Evolutionary conservation across 2,329 filamentous ascomycete species (phyloP).

Genomic region (Emergomyces orientalis): DNA sequence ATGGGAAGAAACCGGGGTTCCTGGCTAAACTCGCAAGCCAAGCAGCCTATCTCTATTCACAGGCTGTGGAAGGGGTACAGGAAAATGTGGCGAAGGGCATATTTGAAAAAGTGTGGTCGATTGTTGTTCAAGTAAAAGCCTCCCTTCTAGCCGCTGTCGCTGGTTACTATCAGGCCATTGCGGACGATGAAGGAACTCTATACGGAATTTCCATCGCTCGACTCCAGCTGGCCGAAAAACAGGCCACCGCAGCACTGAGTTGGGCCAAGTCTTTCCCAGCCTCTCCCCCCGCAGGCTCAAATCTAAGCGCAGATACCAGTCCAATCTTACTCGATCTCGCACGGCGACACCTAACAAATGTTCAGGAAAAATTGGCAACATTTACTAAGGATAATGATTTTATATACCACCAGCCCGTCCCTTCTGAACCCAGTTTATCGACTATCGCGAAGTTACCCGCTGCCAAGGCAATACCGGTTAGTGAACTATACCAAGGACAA

Average conservation of each 20-base stretch:
- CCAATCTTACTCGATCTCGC: conserved; percentile 65
- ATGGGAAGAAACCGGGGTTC: conserved; percentile 85
- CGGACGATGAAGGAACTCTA: conserved; percentile 79
- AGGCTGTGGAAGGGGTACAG: conserved; percentile 81
- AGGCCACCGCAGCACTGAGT: conserved; percentile 68
- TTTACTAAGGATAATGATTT: conserved; percentile 92
- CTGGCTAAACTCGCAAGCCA: conserved; percentile 90
- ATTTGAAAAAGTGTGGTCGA: conserved; percentile 89
- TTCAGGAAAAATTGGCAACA: conserved; percentile 70
- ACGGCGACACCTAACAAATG: conserved; percentile 68
- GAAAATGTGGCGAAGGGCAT: conserved; percentile 85
- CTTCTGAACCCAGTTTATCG: conserved; percentile 70
- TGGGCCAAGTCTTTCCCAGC: conserved; percentile 71
- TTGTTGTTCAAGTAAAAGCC: conserved; percentile 63
- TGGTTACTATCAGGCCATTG: conserved; percentile 86
- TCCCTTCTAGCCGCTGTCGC: conserved; percentile 75
- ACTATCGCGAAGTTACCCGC: conserved; percentile 85
- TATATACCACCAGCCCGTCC: conserved; percentile 91
- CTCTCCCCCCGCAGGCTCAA: conserved; percentile 69
- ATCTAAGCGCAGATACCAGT: conserved; percentile 72
- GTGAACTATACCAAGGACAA: conserved; percentile 91
- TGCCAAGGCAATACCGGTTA: conserved; percentile 93
- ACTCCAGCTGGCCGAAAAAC: conserved; percentile 67
- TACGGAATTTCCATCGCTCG: conserved; percentile 79
- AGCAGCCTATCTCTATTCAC: conserved; percentile 75